Percentiles rank a stretch among this genome's conserved stretches.
Evolutionary conservation across 768 basidiomycete species (phyloP).

Genomic region (Chiua virens): DNA sequence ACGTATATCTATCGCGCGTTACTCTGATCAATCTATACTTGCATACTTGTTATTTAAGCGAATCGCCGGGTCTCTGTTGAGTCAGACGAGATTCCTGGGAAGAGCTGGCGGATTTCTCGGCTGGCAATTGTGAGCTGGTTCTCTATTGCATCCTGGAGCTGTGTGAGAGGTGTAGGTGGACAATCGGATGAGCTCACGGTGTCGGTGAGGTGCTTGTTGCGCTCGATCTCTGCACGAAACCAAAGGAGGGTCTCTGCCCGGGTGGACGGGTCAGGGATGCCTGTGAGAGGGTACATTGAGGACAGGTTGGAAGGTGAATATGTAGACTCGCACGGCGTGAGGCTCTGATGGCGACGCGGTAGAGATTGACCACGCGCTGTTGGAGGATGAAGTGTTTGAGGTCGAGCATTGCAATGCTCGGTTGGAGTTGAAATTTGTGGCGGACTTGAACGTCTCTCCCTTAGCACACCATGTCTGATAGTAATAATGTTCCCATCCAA

Average conservation of each 20-base stretch:
- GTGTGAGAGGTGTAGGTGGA: slow-evolving; percentile 10
- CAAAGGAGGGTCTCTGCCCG: slow-evolving; percentile 68
- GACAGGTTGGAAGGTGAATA: background rate
- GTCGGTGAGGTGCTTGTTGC: slow-evolving; percentile 57
- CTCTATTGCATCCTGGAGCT: slow-evolving; percentile 54
- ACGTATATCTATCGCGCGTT: background rate
- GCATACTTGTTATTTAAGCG: background rate
- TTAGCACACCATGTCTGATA: slow-evolving; percentile 36
- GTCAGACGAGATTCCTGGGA: slow-evolving; percentile 31
- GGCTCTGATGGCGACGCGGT: slow-evolving; percentile 67
- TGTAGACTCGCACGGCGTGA: slow-evolving; percentile 52
- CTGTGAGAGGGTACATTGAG: slow-evolving; percentile 36
- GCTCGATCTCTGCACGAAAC: slow-evolving; percentile 73
- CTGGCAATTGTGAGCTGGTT: slow-evolving; percentile 53
- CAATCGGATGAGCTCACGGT: slow-evolving; percentile 39
- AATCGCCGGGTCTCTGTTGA: background rate
- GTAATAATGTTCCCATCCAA: slow-evolving; percentile 19
- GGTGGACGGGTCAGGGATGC: slow-evolving; percentile 58
- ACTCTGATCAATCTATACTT: slow-evolving; percentile 2
- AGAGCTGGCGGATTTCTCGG: slow-evolving; percentile 61
- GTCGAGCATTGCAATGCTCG: slow-evolving; percentile 36
- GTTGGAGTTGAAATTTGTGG: slow-evolving; percentile 13
- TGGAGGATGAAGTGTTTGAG: slow-evolving; percentile 78
- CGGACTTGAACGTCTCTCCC: too few relatives aligned
- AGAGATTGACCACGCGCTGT: slow-evolving; percentile 58